Evolutionary conservation across 2,329 filamentous ascomycete genomes (phyloP), one percentile per base, ranked within the genome.

Genomic region (Clonostachys sp.): DNA sequence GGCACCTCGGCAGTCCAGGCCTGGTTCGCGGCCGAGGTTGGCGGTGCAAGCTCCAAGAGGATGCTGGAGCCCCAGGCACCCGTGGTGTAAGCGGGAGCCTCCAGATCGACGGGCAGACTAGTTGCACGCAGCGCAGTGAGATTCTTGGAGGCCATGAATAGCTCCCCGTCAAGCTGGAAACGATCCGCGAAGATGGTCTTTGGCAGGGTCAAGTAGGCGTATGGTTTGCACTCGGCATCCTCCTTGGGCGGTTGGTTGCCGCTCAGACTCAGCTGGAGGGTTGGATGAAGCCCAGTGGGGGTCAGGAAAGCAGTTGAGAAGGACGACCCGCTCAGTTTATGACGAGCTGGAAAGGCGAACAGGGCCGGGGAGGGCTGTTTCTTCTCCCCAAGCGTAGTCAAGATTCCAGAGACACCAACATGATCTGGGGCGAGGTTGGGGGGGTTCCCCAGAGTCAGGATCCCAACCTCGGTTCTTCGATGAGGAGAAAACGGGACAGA

Each of bases 201-300:
- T 2, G 92, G 91, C 4, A 96, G 79, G 1, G 89, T 95, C 24
- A 96, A 70, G 65, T 95, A 89, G 12, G 87, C 80, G 66, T 96
- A 84, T 1, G 91, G 73, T 14, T 78, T 77, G 65, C 92, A 96
- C 33, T 72, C 68, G n/a, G 74, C 69, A 41, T 78, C 75, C 45
- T 76, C 62, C 56, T 73, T 67, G 14, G 50, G 47, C 14, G 78
- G 67, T 18, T 72, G 61, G 20, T 68, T 69, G 5, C 73, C 71
- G 42, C 77, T 75, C 35, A 96, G 70, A 3, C 70, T 75, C 45
- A 95, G 74, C 55, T 84, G 79, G 50, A 96, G 73, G 0, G 83
- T 88, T 3, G 92, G 92, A 66, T 96, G 92, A 10, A 96, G 77
- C 9, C 92, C 91, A 0, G 84, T 86, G 2, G 91, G 91, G 3